Base-by-base conservation (phyloP, 495 filamentous ascomycete genomes). In the Hypoxylon lienhwacheense region DNA sequence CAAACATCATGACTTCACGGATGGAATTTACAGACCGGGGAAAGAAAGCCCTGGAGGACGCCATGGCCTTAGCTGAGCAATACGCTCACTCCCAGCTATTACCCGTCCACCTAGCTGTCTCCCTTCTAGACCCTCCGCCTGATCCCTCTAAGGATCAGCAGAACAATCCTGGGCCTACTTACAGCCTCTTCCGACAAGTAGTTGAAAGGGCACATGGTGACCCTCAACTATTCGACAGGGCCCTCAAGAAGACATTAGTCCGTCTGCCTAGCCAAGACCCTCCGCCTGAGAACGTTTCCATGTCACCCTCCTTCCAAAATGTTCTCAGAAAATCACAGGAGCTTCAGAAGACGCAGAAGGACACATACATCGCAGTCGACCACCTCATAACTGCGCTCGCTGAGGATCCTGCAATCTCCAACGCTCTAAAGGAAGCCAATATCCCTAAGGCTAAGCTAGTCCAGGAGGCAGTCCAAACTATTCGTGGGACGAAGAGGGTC, bases 271-370 rank as follows among this genome's bases (percentile, higher is more conserved):
- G 87, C 60, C 93, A 98, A 75, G 89, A 96, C 51, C 93, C 93
- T 2, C 92, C 93, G 20, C 92, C 93, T 41, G 93, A 98, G 53
- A 78, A 81, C 39, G 84, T 93, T 26, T 83, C 86, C 25, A 82
- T 92, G 59, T 82, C 90, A 4, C 90, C 91, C 2, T 75, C 81
- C 8, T 89, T 97, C 69, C 77, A 81, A 29, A 95, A 87, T 53
- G 80, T 96, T 43, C 77, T 98, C 21, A 80, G 90, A 35, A 77
- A 84, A 46, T 91, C 93, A 5, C 84, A 85, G 63, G 91, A 97
- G n/a, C 71, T 98, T 17, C 90, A 91, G 46, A 96, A 93, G 72
- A 91, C 90, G 1, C 93, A 97, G 56, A 96, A 96, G 63, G 93
- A 98, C 66, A 89, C 85, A 56, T 98, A 81, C 67, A 87, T 97